Conservation (phyloP, 2,329 filamentous ascomycete genomes). For the Neofusicoccum sp. region DNA sequence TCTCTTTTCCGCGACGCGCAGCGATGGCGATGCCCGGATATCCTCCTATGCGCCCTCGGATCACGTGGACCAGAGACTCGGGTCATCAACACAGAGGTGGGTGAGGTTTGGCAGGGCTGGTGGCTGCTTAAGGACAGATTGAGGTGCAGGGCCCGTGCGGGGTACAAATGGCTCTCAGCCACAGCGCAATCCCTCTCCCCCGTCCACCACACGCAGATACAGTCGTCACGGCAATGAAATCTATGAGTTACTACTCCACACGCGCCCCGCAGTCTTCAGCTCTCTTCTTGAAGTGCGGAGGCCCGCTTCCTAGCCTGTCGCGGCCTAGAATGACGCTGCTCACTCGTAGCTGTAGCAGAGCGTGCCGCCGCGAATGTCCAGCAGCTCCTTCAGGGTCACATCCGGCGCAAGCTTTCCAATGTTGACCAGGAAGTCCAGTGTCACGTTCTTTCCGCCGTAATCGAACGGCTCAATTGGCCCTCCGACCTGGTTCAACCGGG, state of each 20-base stretch:
- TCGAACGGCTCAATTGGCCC: constrained; percentile 32
- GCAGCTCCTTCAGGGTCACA: constrained; percentile 28
- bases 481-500: constrained; percentile 35
- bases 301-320: too few species aligned
- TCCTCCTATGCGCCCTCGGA: too few species aligned
- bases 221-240: too few species aligned
- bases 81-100: not conserved
- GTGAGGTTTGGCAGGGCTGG: not conserved
- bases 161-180: not conserved
- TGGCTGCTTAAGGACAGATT: not conserved
- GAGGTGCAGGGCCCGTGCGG: not conserved
- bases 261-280: too few species aligned
- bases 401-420: constrained; percentile 30
- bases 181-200: too few species aligned
- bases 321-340: not conserved
- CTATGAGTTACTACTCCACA: too few species aligned
- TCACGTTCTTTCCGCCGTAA: constrained; percentile 30
- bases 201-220: too few species aligned
- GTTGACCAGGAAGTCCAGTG: constrained; percentile 32
- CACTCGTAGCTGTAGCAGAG: constrained; percentile 28
- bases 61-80: too few species aligned
- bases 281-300: too few species aligned
- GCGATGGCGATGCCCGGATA: too few species aligned
- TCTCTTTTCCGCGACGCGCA: too few species aligned
- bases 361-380: constrained; percentile 26